Conservation (phyloP, 2,329 filamentous ascomycete genomes). For the Juglanconis sp. region DNA sequence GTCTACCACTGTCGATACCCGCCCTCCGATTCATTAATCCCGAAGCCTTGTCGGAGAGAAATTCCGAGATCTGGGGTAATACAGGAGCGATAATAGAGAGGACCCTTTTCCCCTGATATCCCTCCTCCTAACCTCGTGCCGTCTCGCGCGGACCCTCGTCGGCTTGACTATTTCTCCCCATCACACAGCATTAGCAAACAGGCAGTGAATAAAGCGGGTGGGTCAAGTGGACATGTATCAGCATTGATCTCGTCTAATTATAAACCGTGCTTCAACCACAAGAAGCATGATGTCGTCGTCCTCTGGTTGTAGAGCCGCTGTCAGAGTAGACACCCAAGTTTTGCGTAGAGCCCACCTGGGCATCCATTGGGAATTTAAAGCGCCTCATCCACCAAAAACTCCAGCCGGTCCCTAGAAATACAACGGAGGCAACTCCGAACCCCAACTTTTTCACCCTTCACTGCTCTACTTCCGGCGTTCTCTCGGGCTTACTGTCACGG, state of each 20-base stretch:
- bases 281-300: too few relatives aligned
- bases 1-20: too few relatives aligned
- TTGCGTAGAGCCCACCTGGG: background rate
- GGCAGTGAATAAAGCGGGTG: too few relatives aligned
- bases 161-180: too few relatives aligned
- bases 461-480: background rate
- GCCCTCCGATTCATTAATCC: too few relatives aligned
- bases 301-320: background rate
- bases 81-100: too few relatives aligned
- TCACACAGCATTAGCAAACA: background rate
- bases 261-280: background rate
- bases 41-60: too few relatives aligned
- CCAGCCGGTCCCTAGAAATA: background rate
- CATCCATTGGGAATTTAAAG: background rate
- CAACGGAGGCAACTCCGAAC: background rate
- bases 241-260: background rate
- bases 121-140: too few relatives aligned
- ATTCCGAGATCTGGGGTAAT: too few relatives aligned
- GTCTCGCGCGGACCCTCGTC: too few relatives aligned
- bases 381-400: background rate
- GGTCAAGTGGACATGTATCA: background rate
- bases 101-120: too few relatives aligned
- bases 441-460: background rate
- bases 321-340: background rate
- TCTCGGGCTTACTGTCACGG: background rate